Evolutionary conservation across 2,329 filamentous ascomycete species (phyloP).

Genomic region (Plenodomus biglobosus): DNA sequence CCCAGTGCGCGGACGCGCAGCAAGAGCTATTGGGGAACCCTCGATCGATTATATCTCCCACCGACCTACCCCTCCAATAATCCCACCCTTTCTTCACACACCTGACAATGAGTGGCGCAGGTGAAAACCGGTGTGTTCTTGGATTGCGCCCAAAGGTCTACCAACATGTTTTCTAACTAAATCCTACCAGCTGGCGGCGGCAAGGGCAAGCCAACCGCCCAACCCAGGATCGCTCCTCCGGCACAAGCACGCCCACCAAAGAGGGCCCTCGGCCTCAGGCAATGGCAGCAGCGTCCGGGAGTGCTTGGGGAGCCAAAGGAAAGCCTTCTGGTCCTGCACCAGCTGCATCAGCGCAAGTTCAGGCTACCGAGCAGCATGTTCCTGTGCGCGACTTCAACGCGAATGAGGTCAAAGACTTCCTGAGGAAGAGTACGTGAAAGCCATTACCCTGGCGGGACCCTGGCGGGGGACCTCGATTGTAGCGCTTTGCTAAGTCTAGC

Average conservation of each 20-base stretch:
- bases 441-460: neutral
- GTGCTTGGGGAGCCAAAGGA: conserved; percentile 41
- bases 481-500: neutral
- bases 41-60: conserved; percentile 34
- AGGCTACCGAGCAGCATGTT: conserved; percentile 34
- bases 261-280: conserved; percentile 38
- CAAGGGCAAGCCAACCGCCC: conserved; percentile 37
- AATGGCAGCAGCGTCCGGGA: conserved; percentile 34
- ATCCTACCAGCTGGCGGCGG: conserved; percentile 43
- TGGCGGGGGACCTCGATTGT: neutral
- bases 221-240: conserved; percentile 31
- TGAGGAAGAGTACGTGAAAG: conserved; percentile 43
- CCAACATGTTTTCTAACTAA: conserved; percentile 14
- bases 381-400: conserved; percentile 49
- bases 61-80: conserved; percentile 29
- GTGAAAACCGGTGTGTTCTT: conserved; percentile 40
- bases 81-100: conserved; percentile 27
- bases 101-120: conserved; percentile 43
- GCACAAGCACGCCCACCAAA: conserved; percentile 38
- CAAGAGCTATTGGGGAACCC: conserved; percentile 22
- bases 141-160: neutral
- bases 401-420: conserved; percentile 46
- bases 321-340: conserved; percentile 28
- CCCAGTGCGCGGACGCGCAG: conserved; percentile 28
- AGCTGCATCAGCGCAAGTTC: conserved; percentile 15